Evolutionary conservation across 2,329 filamentous ascomycete genomes (phyloP), one percentile per base, ranked within the genome.

Genomic region (Monosporascus sp.): DNA sequence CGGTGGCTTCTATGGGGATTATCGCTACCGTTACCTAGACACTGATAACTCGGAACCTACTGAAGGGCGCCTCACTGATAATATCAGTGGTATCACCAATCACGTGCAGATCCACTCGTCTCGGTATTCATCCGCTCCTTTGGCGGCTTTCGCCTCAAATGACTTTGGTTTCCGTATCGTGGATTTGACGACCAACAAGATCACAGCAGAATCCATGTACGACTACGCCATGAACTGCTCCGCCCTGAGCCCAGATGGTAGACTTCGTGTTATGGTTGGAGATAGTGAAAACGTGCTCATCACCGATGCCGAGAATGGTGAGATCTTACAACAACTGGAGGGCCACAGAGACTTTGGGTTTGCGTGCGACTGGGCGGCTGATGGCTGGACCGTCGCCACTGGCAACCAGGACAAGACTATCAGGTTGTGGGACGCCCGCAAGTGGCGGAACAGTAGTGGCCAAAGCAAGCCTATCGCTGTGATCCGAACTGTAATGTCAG

Each of bases 331-430:
- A 59, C 70, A 73, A 26, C 78, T 92, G 2, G 69, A 73, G 4
- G 85, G 86, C 2, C 87, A 91, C 63, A 75, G 75, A 16, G 88
- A 91, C 63, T 88, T 79, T 60, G 87, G 84, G 2, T 93, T 92
- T 63, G 84, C 88, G 2, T 91, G 87, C 63, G 88, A 87, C 59
- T 93, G 89, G 89, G 86, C 88, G 19, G 84, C 87, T 51, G 86
- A 92, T 65, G 88, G 88, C 35, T 84, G 85, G 72, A 86, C 85
- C 14, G 79, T 92, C 20, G 89, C 89, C 14, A 92, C 89, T 0
- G 88, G 85, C 22, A 87, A 86, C 56, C 88, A 93, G 68, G 89
- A 93, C 68, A 86, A 80, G 65, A 79, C 78, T 27, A 78, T 92
- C 59, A 83, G 85, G 58, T 82, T 93, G 48, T 92, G 87, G 84